Evolutionary conservation across 257 asterid genomes (phyloP).

Genomic region (Perilla frutescens): DNA sequence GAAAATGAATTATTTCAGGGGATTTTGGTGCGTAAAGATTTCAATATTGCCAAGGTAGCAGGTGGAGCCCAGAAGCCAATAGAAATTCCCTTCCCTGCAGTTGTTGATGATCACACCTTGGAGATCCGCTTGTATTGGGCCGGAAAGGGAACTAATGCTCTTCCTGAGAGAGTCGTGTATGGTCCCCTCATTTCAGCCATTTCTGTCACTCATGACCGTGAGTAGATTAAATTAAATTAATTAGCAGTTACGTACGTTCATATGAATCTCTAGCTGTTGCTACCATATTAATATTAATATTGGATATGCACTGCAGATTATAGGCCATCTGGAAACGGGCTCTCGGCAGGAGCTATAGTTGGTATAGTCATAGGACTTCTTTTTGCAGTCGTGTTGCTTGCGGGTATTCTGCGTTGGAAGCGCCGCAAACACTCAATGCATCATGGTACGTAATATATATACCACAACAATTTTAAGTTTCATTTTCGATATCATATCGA

Average conservation of each 20-base stretch:
- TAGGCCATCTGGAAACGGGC: slow-evolving; percentile 45
- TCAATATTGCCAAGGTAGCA: slow-evolving; percentile 72
- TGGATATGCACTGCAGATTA: slow-evolving; percentile 44
- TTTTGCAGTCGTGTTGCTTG: slow-evolving; percentile 34
- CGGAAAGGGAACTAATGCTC: slow-evolving; percentile 75
- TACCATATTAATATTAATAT: too few relatives aligned
- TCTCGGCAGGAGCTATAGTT: slow-evolving; percentile 50
- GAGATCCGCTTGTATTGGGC: slow-evolving; percentile 83
- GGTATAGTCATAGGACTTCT: slow-evolving; percentile 57
- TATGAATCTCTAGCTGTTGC: too few relatives aligned
- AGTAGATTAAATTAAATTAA: too few relatives aligned
- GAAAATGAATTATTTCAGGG: slow-evolving; percentile 48
- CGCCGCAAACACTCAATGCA: slow-evolving; percentile 40
- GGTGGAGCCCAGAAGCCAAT: slow-evolving; percentile 62
- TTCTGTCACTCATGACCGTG: not conserved
- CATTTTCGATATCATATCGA: too few relatives aligned
- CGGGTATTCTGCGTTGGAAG: slow-evolving; percentile 63
- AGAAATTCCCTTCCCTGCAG: slow-evolving; percentile 41
- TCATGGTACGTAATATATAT: slow-evolving; percentile 41
- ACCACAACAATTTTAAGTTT: too few relatives aligned
- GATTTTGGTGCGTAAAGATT: slow-evolving; percentile 56
- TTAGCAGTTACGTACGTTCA: too few relatives aligned
- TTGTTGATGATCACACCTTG: slow-evolving; percentile 55
- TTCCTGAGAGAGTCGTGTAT: slow-evolving; percentile 69
- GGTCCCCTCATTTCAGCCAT: slow-evolving; percentile 84